Evolutionary conservation across 2,329 filamentous ascomycete genomes (phyloP), one percentile per base, ranked within the genome.

Genomic region (Coniella lustricola): DNA sequence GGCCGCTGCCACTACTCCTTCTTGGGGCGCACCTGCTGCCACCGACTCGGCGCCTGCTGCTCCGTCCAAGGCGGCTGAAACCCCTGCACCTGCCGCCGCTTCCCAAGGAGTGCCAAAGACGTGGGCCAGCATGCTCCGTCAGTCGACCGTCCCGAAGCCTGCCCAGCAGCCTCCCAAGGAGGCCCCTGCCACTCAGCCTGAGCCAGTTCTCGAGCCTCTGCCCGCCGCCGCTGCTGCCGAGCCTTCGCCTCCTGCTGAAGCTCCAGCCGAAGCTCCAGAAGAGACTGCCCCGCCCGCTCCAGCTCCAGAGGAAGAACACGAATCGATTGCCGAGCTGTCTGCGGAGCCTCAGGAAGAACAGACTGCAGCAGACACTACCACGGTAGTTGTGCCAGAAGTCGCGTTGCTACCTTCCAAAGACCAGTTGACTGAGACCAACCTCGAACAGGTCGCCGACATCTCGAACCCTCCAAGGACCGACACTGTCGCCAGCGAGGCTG

Each of bases 381-480:
- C 65, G 47, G 65, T 71, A 36, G 68, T 71, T 50, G 74, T 75
- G 51, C 67, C 75, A 46, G 77, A 76, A 58, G 66, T 75, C 44
- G 71, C 76, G 41, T 67, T 91, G 39, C 76, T 78, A 41, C 84
- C 87, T 14, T 79, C 87, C 20, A 84, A 86, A 68, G 88, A 90
- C 64, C 82, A 90, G 60, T 78, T 97, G 56, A 97, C 91, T 22
- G 84, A 91, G 70, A 85, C 84, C 59, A 97, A 97, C 68, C 84
- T 97, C 50, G 90, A 95, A 65, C 87, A 91, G 68, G 77, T 97
- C 58, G 85, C 83, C 56, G 90, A 96, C 69, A 77, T 76, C 48
- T 95, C 91, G 37, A 73, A 81, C 49, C 86, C 88, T 35, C 80
- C 84, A 17, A 77, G 84, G 40, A 91, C 87, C 46, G 85, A 84